Percentiles rank a stretch among this genome's conserved stretches.
Evolutionary conservation across 345 rosid species (phyloP).

Genomic region (Raphanus raphanistrum): DNA sequence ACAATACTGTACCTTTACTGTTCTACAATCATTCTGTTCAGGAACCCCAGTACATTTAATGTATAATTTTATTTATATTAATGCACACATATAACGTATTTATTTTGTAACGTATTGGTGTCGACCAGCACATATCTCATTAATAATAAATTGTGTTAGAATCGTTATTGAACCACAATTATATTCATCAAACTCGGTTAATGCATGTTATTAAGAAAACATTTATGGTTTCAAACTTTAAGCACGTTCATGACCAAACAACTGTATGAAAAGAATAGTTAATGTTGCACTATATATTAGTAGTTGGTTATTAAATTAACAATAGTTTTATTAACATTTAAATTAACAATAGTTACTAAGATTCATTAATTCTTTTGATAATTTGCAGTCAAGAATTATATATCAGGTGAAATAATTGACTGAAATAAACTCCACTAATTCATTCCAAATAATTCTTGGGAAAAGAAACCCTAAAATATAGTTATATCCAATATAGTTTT

Average conservation of each 20-base stretch:
- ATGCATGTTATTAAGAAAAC: not conserved
- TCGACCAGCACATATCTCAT: not conserved
- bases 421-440: not conserved
- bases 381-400: not conserved
- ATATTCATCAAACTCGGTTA: not conserved
- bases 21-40: constrained; percentile 19
- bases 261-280: not conserved
- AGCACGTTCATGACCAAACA: not conserved
- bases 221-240: not conserved
- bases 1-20: constrained; percentile 21
- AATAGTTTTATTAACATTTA: too few relatives aligned
- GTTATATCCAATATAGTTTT: not conserved
- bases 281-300: not conserved
- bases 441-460: not conserved
- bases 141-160: too few relatives aligned
- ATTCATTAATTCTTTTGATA: not conserved
- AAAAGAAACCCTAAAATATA: not conserved
- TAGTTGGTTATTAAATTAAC: not conserved
- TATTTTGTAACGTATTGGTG: not conserved
- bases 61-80: not conserved
- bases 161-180: not conserved
- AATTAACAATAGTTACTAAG: not conserved
- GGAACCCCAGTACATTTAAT: constrained; percentile 17
- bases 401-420: not conserved
- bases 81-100: constrained; percentile 13